Base-by-base conservation (phyloP, 2,329 filamentous ascomycete species). In the Didymella exigua region DNA sequence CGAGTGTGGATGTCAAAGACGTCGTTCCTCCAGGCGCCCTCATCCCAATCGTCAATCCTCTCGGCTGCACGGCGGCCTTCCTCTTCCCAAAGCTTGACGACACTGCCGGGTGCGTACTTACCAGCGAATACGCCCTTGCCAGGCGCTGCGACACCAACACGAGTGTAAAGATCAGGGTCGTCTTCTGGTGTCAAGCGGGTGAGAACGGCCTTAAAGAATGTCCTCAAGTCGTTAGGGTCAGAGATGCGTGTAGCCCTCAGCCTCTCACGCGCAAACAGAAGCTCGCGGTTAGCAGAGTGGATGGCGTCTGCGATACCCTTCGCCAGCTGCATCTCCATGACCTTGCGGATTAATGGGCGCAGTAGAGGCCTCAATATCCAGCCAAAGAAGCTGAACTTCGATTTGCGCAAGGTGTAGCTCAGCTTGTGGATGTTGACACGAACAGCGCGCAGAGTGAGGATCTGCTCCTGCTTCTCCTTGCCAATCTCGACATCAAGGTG, bases 21-120 rank as follows among this genome's bases (percentile, higher is more conserved):
- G 40, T 86, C 86, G 73, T 96, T 96, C 63, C 89, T 84, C 92
- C 92, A 96, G 0, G 89, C 89, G 14, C 83, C 86, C 41, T 79
- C 79, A 50, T 87, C 84, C 68, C 86, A 87, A 61, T 93, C 89
- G 61, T 93, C 86, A 31, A 96, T 85, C 34, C 86, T 82, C 74
- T 96, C 89, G 18, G 81, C 82, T 0, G 90, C 91, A 58, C 82
- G 80, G 19, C 79, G 76, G 0, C 86, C 91, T 76, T 96, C 89
- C 61, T 92, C 88, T 62, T 93, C 85, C 91, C 91, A 96, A n/a
- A 96, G 75, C 76, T 90, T 92, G 46, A 95, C 89, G 23, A 97
- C 79, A 73, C 92, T 96, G 0, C 91, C 93, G 0, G 93, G 93
- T 0, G 93, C 88, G 76, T 96, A 97, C 1, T 91, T 84, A 4